phyloP scores from a whole-genome alignment of 257 asterid species.

The Gardenia jasminoides region DNA sequence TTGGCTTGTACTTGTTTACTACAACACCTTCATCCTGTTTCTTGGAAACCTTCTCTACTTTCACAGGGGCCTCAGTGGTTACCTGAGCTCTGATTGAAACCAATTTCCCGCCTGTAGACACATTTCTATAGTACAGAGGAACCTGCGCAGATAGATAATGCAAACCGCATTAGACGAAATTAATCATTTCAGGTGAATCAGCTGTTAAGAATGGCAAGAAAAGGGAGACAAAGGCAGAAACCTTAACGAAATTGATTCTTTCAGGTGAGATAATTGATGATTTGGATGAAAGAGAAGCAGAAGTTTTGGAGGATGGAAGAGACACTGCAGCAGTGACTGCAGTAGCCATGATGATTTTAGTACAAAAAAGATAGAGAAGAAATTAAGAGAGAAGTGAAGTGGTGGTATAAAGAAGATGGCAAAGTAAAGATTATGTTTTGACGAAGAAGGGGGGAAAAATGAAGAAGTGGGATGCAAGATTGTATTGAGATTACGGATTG shows the following conservation, averaged over 20 bases:
- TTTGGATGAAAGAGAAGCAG: conserved; percentile 58
- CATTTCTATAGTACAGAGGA: conserved; percentile 59
- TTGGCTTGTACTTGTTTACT: conserved; percentile 88
- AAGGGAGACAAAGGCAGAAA: conserved; percentile 8
- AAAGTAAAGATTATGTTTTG: not conserved
- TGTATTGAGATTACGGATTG: conserved; percentile 21
- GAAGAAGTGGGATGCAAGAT: conserved; percentile 1
- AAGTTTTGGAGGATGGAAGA: conserved; percentile 73
- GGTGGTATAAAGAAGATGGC: not conserved
- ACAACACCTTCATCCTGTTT: conserved; percentile 83
- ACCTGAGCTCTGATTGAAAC: conserved; percentile 80
- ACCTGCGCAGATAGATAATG: conserved; percentile 37
- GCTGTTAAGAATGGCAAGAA: not conserved
- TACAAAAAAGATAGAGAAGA: conserved; percentile 6
- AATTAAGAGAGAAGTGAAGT: conserved; percentile 12
- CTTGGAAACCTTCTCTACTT: conserved; percentile 72
- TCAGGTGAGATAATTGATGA: conserved; percentile 57
- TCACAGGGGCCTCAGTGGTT: conserved; percentile 89
- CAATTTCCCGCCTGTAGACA: conserved; percentile 39
- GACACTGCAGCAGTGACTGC: conserved; percentile 93
- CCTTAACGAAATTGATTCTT: conserved; percentile 72
- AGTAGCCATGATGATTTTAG: conserved; percentile 65
- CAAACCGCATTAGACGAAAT: not conserved
- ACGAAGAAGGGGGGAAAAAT: not conserved
- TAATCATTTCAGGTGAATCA: not conserved